Evolutionary conservation across 805 yeast species (phyloP), one percentile per base, ranked within the genome.

Genomic region (Wickerhamiella occidentalis): DNA sequence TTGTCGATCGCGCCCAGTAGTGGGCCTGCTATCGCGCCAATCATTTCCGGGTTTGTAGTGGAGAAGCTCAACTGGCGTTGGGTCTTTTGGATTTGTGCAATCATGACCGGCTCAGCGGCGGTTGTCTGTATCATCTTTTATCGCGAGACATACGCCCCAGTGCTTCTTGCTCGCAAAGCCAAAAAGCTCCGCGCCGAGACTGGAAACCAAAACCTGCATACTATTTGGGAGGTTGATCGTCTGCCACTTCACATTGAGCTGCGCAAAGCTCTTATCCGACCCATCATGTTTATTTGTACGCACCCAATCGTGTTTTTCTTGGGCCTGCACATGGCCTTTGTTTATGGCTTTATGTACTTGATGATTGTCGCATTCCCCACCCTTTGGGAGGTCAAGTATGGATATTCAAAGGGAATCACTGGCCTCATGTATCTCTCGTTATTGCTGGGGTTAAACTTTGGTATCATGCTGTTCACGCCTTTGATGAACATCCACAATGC

Each of bases 261-360:
- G 12, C 40, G 55, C 18, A 68, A 74, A 23, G 77, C 82, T n/a
- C 64, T 78, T 48, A 64, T 74, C 26, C 68, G 85, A 47, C 86
- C 86, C 2, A 41, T 79, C 17, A 65, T 64, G 40, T 63, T 80
- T 49, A 63, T 80, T 25, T 61, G 70, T 36, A 69, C 76, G 21
- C 77, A 79, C 57, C 85, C 85, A 2, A 77, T 80, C 73, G 77
- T 80, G 26, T 64, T 76, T 23, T 80, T 82, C 0, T 64, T 80
- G 33, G 84, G 85, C 2, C 60, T 74, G 4, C 78, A 75, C 60
- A 71, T 77, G 76, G 85, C 85, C 1, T 76, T 78, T 58, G 70
- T 73, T 6, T 80, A 79, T 59, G 85, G 85, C 13, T 76, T 77
- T 64, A 70, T 79, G 72, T 80, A 80, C 61, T 68, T 80, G 51